Evolutionary conservation across 495 filamentous ascomycete genomes (phyloP).

Genomic region (Penicillium maclennaniae): DNA sequence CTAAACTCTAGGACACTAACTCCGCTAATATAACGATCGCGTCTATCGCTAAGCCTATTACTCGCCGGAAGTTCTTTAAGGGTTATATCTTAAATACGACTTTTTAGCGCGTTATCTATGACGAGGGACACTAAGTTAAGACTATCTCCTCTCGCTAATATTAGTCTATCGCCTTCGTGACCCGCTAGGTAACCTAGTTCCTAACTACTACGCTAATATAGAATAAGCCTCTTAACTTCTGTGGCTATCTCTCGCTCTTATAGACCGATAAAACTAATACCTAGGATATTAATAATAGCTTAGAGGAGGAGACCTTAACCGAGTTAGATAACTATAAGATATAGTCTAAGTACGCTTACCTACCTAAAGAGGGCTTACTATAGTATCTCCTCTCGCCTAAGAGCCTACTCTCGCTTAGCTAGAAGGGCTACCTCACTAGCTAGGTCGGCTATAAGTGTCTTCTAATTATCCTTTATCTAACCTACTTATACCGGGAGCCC

Average conservation of each 20-base stretch:
- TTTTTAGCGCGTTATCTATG: background rate
- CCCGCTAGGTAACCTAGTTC: background rate
- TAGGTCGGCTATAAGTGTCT: no score
- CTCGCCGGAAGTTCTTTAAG: no score
- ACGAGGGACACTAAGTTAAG: background rate
- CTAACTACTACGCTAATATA: background rate
- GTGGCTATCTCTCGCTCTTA: background rate
- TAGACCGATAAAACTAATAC: no score
- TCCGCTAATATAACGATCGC: no score
- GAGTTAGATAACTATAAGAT: background rate
- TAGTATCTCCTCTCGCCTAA: no score
- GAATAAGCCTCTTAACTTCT: constrained; percentile 4
- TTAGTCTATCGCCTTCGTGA: background rate
- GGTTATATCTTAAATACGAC: no score
- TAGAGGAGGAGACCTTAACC: background rate
- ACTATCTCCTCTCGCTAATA: background rate
- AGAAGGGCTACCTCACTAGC: no score
- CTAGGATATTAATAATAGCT: no score
- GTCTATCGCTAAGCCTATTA: no score
- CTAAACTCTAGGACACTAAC: no score
- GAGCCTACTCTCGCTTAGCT: no score
- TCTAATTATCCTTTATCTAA: no score
- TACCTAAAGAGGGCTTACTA: background rate
- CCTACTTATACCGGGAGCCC: background rate
- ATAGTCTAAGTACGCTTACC: background rate